Conservation (phyloP, 2,329 filamentous ascomycete species). For the Claviceps monticola region DNA sequence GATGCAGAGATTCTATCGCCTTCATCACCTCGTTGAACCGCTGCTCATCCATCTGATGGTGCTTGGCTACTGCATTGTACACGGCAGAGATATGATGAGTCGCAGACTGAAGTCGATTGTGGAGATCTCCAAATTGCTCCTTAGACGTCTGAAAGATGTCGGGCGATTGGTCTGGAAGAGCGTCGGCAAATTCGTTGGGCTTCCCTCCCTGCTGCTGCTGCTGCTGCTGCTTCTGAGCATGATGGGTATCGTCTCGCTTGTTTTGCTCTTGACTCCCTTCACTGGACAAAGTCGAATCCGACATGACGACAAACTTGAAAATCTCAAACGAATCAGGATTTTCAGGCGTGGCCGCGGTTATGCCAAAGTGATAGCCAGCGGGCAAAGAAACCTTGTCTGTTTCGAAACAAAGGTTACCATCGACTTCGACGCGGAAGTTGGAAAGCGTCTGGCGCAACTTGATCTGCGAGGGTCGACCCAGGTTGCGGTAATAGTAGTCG, state of each 20-base stretch:
- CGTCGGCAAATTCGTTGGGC: conserved; percentile 13
- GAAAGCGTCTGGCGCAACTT: conserved; percentile 52
- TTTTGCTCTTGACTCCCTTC: conserved; percentile 6
- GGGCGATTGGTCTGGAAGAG: conserved; percentile 33
- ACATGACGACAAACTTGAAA: conserved; percentile 70
- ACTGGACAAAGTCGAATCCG: conserved; percentile 26
- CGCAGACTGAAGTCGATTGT: conserved; percentile 65
- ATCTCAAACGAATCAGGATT: conserved; percentile 90
- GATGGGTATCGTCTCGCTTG: no score
- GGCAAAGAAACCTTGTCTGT: conserved; percentile 69
- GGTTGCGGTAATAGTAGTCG: conserved; percentile 79
- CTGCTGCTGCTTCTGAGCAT: conserved; percentile 17
- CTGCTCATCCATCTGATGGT: conserved; percentile 37
- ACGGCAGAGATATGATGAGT: conserved; percentile 54
- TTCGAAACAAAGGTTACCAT: conserved; percentile 71
- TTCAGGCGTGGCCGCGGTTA: conserved; percentile 79
- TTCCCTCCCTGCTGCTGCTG: conserved; percentile 15
- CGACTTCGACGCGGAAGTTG: conserved; percentile 65
- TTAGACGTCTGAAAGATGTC: conserved; percentile 34
- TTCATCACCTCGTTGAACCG: conserved; percentile 40
- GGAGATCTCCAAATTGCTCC: conserved; percentile 68
- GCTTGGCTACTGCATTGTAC: conserved; percentile 39
- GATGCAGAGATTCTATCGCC: conserved; percentile 32
- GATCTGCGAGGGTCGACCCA: conserved; percentile 69
- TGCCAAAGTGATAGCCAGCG: conserved; percentile 67